These are phyloP conservation scores for Endoconidiophora laricicola DNA, from an alignment of 2,329 filamentous ascomycete genomes.

Conservation along the genomic window DNA sequence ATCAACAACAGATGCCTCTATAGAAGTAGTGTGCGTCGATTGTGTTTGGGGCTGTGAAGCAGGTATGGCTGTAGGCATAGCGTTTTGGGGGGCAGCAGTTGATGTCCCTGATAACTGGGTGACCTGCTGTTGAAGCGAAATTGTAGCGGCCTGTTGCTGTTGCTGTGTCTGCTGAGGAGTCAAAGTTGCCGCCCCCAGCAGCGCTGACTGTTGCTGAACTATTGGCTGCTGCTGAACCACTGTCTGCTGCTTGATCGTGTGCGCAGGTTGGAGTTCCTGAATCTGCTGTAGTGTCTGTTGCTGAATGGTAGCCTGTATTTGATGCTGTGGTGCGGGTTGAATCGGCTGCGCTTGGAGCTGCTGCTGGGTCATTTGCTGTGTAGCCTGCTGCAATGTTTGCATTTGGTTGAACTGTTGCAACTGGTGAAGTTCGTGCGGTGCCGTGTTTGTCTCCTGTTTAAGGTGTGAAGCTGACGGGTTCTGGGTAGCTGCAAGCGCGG, in stretches of 20 bases:
- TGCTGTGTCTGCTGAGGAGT: slow-evolving; percentile 4
- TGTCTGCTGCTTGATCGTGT: slow-evolving; percentile 10
- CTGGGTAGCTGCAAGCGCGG: slow-evolving; percentile 10
- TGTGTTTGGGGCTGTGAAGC: background rate
- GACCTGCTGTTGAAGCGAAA: slow-evolving; percentile 10
- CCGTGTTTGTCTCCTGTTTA: slow-evolving; percentile 2
- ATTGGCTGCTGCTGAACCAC: slow-evolving; percentile 7
- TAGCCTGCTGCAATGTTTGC: slow-evolving; percentile 19
- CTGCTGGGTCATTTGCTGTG: slow-evolving; percentile 14
- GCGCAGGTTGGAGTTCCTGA: slow-evolving; percentile 12
- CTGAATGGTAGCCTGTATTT: slow-evolving; percentile 5
- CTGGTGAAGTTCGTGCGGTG: slow-evolving; percentile 13
- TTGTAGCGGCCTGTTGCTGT: slow-evolving; percentile 5
- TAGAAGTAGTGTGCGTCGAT: background rate
- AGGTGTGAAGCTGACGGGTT: background rate
- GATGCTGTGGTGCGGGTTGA: slow-evolving; percentile 10
- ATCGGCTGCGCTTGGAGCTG: slow-evolving; percentile 11
- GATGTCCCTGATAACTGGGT: slow-evolving; percentile 6
- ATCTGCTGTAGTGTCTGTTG: slow-evolving; percentile 14
- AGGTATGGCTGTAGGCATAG: background rate
- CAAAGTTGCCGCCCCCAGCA: background rate
- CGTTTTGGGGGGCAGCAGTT: background rate
- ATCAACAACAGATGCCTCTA: background rate
- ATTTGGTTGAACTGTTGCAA: slow-evolving; percentile 17
- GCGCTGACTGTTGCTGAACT: background rate